Evolutionary conservation across 108 stramenopile species (phyloP).

Genomic region (Cyclotella baltica): DNA sequence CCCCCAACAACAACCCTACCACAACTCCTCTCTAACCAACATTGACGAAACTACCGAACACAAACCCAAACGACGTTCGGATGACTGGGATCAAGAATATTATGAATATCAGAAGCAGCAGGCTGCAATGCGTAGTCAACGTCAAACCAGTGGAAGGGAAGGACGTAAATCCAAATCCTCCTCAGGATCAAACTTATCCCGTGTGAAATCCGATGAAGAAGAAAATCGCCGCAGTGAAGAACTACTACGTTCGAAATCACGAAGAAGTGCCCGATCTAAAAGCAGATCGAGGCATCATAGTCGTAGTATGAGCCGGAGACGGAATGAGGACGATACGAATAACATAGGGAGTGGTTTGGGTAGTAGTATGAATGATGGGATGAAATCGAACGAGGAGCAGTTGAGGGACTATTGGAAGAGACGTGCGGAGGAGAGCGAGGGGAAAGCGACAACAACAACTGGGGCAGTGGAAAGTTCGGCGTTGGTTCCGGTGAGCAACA

Average conservation of each 20-base stretch:
- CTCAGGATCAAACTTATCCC: background rate
- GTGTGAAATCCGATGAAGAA: background rate
- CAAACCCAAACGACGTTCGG: background rate
- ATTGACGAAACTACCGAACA: background rate
- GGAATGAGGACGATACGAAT: background rate
- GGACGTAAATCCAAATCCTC: background rate
- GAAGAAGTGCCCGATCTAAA: background rate
- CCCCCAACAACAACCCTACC: background rate
- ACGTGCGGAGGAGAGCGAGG: conserved; percentile 46
- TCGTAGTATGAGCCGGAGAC: conserved; percentile 12
- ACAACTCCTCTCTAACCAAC: background rate
- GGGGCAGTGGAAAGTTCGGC: too few relatives aligned
- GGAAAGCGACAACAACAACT: background rate
- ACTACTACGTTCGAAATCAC: conserved; percentile 24
- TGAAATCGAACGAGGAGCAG: conserved; percentile 23
- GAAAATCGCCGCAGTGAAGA: background rate
- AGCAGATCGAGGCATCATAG: conserved; percentile 8
- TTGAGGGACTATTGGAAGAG: conserved; percentile 42
- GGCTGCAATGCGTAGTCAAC: conserved; percentile 1
- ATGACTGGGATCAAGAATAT: background rate
- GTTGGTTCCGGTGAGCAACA: too few relatives aligned
- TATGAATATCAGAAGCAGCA: background rate
- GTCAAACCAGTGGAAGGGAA: background rate
- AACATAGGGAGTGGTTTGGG: conserved; percentile 3
- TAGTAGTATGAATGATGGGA: background rate